Percentiles rank a stretch among this genome's conserved stretches.
These are phyloP conservation scores for Waltiozyma sp. DNA, from an alignment of 1,139 yeast species.

Conservation along the genomic window DNA sequence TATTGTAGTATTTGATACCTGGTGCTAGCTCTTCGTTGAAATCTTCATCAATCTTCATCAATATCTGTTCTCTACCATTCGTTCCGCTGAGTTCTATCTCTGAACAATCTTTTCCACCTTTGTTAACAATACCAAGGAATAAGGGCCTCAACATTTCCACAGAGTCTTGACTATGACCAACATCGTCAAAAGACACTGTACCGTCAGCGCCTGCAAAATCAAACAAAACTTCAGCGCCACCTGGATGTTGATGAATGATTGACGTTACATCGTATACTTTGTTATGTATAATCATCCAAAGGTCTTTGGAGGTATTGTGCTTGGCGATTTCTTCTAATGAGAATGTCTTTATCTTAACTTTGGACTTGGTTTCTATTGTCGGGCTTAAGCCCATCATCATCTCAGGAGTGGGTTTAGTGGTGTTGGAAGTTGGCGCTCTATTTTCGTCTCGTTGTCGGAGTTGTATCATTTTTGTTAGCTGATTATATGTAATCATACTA, in stretches of 20 bases:
- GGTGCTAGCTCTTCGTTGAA: slow-evolving; percentile 2
- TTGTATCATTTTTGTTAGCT: neutral
- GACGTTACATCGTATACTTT: slow-evolving; percentile 49
- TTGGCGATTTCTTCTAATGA: slow-evolving; percentile 26
- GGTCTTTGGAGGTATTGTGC: slow-evolving; percentile 37
- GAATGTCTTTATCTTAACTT: neutral
- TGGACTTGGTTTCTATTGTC: neutral
- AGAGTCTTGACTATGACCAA: slow-evolving; percentile 27
- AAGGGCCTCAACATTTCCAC: slow-evolving; percentile 48
- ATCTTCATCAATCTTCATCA: slow-evolving; percentile 2
- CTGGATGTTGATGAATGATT: slow-evolving; percentile 48
- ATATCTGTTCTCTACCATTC: slow-evolving; percentile 1
- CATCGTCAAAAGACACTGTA: slow-evolving; percentile 40
- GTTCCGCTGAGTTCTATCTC: neutral
- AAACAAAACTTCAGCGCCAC: slow-evolving; percentile 56
- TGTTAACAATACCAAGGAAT: slow-evolving; percentile 55
- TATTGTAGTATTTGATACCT: neutral
- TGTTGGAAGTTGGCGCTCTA: neutral
- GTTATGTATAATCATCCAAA: slow-evolving; percentile 60
- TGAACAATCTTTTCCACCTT: neutral
- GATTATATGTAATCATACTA: neutral
- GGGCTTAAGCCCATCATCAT: neutral
- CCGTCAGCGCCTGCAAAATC: slow-evolving; percentile 65
- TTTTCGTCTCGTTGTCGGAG: neutral
- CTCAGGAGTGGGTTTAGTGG: neutral